These are phyloP conservation scores for Castanea mollissima DNA, from an alignment of 306 rosid genomes.

Conservation along the genomic window DNA sequence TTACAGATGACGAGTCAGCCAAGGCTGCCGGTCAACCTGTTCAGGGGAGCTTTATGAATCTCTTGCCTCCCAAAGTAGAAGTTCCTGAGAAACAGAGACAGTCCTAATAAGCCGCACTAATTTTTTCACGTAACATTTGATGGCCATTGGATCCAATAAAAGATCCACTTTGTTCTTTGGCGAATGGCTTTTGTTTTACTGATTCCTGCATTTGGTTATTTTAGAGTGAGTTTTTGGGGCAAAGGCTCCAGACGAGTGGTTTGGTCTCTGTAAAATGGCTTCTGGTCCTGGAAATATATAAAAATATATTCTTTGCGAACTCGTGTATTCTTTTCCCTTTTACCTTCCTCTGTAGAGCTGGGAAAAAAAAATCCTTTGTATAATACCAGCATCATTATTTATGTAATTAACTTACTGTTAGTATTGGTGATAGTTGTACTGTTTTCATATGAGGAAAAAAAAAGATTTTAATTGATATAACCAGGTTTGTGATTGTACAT, in stretches of 20 bases:
- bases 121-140: slow-evolving; percentile 32
- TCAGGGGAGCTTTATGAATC: slow-evolving; percentile 83
- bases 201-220: slow-evolving; percentile 42
- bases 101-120: slow-evolving; percentile 39
- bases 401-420: slow-evolving; percentile 51
- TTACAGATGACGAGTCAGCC: slow-evolving; percentile 75
- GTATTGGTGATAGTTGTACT: slow-evolving; percentile 34
- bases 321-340: slow-evolving; percentile 42
- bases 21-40: slow-evolving; percentile 48
- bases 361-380: slow-evolving; percentile 16
- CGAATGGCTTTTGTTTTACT: slow-evolving; percentile 37
- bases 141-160: slow-evolving; percentile 32
- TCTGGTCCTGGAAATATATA: background rate
- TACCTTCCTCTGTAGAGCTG: slow-evolving; percentile 31
- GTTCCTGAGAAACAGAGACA: slow-evolving; percentile 65
- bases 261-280: slow-evolving; percentile 42
- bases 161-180: slow-evolving; percentile 10
- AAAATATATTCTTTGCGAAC: slow-evolving; percentile 55
- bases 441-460: slow-evolving; percentile 9
- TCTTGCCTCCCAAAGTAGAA: slow-evolving; percentile 71
- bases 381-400: slow-evolving; percentile 31
- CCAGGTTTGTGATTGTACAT: slow-evolving; percentile 9
- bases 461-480: background rate
- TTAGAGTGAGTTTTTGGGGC: slow-evolving; percentile 39
- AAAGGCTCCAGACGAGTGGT: slow-evolving; percentile 44